Evolutionary conservation across 2,329 filamentous ascomycete species (phyloP).

Genomic region (Teratosphaeria zuluensis): DNA sequence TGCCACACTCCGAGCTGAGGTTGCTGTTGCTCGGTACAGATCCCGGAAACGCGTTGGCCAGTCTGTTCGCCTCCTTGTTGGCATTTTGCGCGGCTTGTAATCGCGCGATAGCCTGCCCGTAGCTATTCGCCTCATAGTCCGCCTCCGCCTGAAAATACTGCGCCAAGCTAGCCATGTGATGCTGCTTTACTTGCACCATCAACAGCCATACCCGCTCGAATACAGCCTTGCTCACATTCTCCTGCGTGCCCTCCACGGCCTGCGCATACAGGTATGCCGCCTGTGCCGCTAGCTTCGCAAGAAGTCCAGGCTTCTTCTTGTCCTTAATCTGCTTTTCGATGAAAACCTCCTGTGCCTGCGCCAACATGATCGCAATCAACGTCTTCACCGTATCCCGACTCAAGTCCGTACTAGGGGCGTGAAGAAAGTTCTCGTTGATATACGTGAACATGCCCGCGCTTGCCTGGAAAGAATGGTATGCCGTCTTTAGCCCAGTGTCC

Average conservation of each 20-base stretch:
- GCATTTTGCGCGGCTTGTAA: slow-evolving; percentile 71
- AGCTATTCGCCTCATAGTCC: slow-evolving; percentile 79
- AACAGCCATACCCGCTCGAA: slow-evolving; percentile 92
- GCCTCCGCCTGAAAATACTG: slow-evolving; percentile 90
- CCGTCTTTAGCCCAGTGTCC: slow-evolving; percentile 86
- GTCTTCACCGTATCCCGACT: slow-evolving; percentile 94
- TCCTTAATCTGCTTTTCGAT: slow-evolving; percentile 91
- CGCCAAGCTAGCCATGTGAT: slow-evolving; percentile 72
- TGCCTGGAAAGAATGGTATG: slow-evolving; percentile 96
- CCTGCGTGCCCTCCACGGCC: slow-evolving; percentile 79
- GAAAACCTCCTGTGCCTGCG: slow-evolving; percentile 94
- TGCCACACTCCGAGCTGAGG: slow-evolving; percentile 67
- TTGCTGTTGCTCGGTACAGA: slow-evolving; percentile 75
- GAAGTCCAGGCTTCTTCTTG: slow-evolving; percentile 79
- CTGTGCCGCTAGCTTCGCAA: slow-evolving; percentile 90
- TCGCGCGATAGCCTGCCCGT: slow-evolving; percentile 75
- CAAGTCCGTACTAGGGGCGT: slow-evolving; percentile 91
- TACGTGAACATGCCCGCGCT: slow-evolving; percentile 99
- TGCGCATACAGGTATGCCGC: slow-evolving; percentile 81
- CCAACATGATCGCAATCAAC: slow-evolving; percentile 83
- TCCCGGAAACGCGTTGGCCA: slow-evolving; percentile 70
- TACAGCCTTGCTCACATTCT: slow-evolving; percentile 80
- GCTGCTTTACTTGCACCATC: slow-evolving; percentile 72
- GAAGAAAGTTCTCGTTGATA: slow-evolving; percentile 98
- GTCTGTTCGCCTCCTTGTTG: slow-evolving; percentile 66